These are phyloP conservation scores for Lactarius hengduanensis DNA, from an alignment of 768 basidiomycete genomes.

Conservation along the genomic window DNA sequence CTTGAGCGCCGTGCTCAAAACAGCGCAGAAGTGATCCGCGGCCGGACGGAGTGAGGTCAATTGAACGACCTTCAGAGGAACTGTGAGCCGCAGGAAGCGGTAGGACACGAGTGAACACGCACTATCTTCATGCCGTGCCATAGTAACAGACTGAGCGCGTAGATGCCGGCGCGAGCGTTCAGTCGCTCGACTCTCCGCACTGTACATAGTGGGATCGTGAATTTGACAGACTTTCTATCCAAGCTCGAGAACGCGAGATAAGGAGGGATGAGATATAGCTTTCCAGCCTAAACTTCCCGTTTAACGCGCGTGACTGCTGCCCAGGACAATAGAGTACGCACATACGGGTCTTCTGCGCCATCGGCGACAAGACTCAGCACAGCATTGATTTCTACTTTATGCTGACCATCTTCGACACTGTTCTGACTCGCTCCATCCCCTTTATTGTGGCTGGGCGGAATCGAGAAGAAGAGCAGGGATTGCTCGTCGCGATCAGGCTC, in stretches of 20 bases:
- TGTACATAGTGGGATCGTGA: constrained; percentile 88
- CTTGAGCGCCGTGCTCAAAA: constrained; percentile 87
- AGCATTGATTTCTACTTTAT: constrained; percentile 86
- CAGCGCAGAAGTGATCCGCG: constrained; percentile 88
- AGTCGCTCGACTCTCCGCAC: constrained; percentile 92
- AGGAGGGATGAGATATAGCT: constrained; percentile 83
- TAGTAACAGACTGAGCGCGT: constrained; percentile 89
- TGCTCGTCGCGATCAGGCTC: constrained; percentile 89
- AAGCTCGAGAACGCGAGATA: constrained; percentile 88
- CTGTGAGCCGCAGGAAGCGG: constrained; percentile 2
- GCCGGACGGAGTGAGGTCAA: constrained; percentile 90
- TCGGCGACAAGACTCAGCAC: constrained; percentile 76
- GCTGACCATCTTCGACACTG: constrained; percentile 41
- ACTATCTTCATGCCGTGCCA: constrained; percentile 97
- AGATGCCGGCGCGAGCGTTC: constrained; percentile 91
- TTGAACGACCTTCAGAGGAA: constrained; percentile 70
- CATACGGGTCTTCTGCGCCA: constrained; percentile 90
- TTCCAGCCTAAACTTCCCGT: constrained; percentile 69
- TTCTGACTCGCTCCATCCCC: constrained; percentile 30
- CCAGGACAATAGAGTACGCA: constrained; percentile 35
- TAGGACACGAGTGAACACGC: constrained; percentile 33
- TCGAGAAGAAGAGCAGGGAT: constrained; percentile 82
- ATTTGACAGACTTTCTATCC: constrained; percentile 89
- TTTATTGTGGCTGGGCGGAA: constrained; percentile 48
- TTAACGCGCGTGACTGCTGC: constrained; percentile 6